Percentiles rank a stretch among this genome's conserved stretches.
phyloP scores from a whole-genome alignment of 176 grass and related monocot species.

The Olyra latifolia region DNA sequence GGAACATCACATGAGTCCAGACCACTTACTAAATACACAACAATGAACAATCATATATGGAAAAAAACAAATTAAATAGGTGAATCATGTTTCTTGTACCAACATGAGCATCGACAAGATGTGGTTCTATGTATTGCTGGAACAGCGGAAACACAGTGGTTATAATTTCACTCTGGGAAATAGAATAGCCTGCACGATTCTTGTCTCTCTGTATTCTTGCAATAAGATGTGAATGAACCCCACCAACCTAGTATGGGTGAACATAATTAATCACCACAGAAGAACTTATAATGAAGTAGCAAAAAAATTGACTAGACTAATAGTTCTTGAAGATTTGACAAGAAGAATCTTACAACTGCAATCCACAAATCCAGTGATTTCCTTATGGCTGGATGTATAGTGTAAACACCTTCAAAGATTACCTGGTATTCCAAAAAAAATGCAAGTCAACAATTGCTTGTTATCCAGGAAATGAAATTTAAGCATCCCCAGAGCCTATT shows the following conservation, averaged over 20 bases:
- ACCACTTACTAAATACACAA: slow-evolving; percentile 18
- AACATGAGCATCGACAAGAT: slow-evolving; percentile 99
- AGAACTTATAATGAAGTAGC: slow-evolving; percentile 12
- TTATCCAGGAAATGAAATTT: neutral
- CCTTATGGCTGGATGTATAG: slow-evolving; percentile 92
- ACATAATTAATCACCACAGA: slow-evolving; percentile 38
- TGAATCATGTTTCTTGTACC: slow-evolving; percentile 75
- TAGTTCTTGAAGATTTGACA: slow-evolving; percentile 27
- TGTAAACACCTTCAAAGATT: slow-evolving; percentile 98
- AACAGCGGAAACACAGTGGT: slow-evolving; percentile 95
- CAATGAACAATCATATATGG: neutral
- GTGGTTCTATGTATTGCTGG: slow-evolving; percentile 97
- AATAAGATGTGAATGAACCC: slow-evolving; percentile 97
- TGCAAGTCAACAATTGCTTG: slow-evolving; percentile 9
- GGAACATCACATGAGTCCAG: slow-evolving; percentile 37
- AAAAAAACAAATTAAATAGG: slow-evolving; percentile 14
- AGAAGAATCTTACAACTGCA: slow-evolving; percentile 86
- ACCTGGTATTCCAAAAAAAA: slow-evolving; percentile 56
- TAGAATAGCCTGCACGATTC: slow-evolving; percentile 75
- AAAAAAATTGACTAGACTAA: slow-evolving; percentile 18
- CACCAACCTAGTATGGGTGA: slow-evolving; percentile 69
- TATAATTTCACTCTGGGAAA: slow-evolving; percentile 96
- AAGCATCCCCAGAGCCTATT: neutral
- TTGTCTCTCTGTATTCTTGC: slow-evolving; percentile 97
- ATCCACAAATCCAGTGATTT: slow-evolving; percentile 96